These are phyloP conservation scores for Postia placenta DNA, from an alignment of 768 basidiomycete genomes.

Conservation along the genomic window DNA sequence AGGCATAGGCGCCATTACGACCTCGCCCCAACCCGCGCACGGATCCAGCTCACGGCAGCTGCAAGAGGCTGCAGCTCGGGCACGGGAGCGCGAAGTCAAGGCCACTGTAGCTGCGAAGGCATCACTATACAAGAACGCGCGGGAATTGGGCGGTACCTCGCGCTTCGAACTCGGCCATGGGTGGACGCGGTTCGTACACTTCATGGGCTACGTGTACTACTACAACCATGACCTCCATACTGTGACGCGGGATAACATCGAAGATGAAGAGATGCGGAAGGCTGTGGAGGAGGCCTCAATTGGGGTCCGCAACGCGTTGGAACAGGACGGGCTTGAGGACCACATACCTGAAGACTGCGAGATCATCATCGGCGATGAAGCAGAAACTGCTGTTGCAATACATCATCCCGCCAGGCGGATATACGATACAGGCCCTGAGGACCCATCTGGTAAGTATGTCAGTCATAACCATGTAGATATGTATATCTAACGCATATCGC, in stretches of 20 bases:
- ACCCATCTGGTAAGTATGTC: too few species aligned
- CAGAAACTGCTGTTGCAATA: background rate
- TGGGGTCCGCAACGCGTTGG: background rate
- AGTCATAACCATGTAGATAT: too few species aligned
- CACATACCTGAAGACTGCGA: background rate
- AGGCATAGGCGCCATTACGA: too few species aligned
- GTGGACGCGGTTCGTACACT: background rate
- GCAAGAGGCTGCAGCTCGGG: too few species aligned
- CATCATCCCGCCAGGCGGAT: too few species aligned
- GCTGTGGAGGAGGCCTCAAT: background rate
- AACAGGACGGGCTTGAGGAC: background rate
- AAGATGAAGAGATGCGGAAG: background rate
- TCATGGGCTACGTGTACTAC: background rate
- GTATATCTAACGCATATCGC: too few species aligned
- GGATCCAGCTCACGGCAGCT: too few species aligned
- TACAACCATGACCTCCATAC: background rate
- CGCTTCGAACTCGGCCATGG: background rate
- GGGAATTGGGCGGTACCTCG: background rate
- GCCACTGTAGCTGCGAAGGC: too few species aligned
- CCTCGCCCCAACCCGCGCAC: too few species aligned
- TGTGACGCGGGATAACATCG: background rate
- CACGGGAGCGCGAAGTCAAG: too few species aligned
- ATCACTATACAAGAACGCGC: too few species aligned
- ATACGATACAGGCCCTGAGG: too few species aligned
- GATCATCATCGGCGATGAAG: background rate